These are phyloP conservation scores for Choanephora cucurbitarum DNA, from an alignment of 371 early-diverging fungal species.

Conservation along the genomic window DNA sequence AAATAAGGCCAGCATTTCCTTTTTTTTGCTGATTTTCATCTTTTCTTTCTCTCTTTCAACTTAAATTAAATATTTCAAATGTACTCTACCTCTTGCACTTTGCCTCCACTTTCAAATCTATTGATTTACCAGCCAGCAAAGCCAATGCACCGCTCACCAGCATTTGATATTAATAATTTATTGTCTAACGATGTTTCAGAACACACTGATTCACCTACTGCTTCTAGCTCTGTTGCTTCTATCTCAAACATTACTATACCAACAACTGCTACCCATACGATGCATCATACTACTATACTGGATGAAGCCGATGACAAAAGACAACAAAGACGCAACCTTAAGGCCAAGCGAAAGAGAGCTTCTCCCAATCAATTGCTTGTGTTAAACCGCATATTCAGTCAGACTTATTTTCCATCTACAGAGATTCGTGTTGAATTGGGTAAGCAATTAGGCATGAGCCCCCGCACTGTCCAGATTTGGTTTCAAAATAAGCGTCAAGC, in stretches of 20 bases:
- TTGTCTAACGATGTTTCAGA: slow-evolving; percentile 5
- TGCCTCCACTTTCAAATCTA: slow-evolving; percentile 44
- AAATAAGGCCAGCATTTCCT: not conserved
- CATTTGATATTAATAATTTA: slow-evolving; percentile 18
- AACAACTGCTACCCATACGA: too few species aligned
- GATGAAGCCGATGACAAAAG: slow-evolving; percentile 1
- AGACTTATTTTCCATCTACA: slow-evolving; percentile 64
- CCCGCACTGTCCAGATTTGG: slow-evolving; percentile 89
- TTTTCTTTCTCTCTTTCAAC: not conserved
- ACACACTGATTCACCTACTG: not conserved
- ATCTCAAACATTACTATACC: not conserved
- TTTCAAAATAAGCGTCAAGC: slow-evolving; percentile 92
- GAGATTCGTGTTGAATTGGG: slow-evolving; percentile 84
- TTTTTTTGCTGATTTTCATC: not conserved
- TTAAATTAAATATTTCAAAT: slow-evolving; percentile 7
- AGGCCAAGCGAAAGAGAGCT: slow-evolving; percentile 53
- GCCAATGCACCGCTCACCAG: slow-evolving; percentile 14
- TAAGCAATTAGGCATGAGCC: slow-evolving; percentile 84
- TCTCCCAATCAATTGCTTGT: slow-evolving; percentile 53
- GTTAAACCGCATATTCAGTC: slow-evolving; percentile 53
- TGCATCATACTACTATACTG: not conserved
- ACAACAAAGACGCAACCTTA: slow-evolving; percentile 22
- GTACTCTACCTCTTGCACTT: slow-evolving; percentile 30
- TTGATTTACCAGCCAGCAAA: slow-evolving; percentile 10
- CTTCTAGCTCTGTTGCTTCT: slow-evolving; percentile 7